Conservation (phyloP, 2,329 filamentous ascomycete genomes). For the Amauroascus niger region DNA sequence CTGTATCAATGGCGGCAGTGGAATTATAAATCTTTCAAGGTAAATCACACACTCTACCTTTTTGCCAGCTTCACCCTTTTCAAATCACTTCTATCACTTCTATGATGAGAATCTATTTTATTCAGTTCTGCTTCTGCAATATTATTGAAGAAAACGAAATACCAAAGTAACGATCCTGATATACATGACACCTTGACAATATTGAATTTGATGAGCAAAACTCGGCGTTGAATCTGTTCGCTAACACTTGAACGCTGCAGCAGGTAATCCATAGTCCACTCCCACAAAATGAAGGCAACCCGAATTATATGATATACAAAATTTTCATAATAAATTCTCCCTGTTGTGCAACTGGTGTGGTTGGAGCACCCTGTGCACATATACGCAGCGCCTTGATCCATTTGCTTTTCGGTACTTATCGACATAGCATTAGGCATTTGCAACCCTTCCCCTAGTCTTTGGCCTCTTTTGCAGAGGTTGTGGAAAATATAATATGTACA, state of each 20-base stretch:
- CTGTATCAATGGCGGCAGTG: background rate
- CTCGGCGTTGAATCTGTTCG: background rate
- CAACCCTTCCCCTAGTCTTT: no score
- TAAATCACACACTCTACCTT: no score
- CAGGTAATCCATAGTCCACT: background rate
- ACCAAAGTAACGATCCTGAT: constrained; percentile 46
- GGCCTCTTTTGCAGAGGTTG: no score
- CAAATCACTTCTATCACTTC: constrained; percentile 13
- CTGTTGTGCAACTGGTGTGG: no score
- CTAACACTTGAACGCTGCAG: background rate
- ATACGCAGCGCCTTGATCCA: no score
- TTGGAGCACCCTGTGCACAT: no score
- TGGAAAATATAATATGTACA: background rate
- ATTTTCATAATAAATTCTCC: no score
- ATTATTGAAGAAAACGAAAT: constrained; percentile 49
- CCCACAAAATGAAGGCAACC: background rate
- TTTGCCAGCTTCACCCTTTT: background rate
- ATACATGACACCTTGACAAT: background rate
- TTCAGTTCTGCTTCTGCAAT: constrained; percentile 57
- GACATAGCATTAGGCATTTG: no score
- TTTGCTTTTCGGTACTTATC: no score
- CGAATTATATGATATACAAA: no score
- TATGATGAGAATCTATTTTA: constrained; percentile 44
- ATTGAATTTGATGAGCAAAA: background rate
- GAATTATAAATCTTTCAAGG: background rate